Evolutionary conservation across 1,139 yeast species (phyloP), one percentile per base, ranked within the genome.

Genomic region (Saccharomyces hybrid): DNA sequence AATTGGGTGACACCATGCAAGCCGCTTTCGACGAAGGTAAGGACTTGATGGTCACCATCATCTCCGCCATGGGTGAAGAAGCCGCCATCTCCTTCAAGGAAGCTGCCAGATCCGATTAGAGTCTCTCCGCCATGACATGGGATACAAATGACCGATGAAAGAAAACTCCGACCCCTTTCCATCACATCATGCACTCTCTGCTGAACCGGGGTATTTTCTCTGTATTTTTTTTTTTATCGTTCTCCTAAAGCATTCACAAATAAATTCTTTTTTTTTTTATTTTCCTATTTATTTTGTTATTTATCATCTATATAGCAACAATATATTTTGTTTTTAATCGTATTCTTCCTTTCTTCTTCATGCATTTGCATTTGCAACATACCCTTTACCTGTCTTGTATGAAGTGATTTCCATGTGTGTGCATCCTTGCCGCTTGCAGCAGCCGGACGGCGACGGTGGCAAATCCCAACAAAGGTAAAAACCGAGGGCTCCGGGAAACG

Each of bases 61-160:
- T 93, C 77, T 76, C 96, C 68, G 96, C 99, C 70, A 93, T 93
- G 99, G 95, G 90, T 76, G 99, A 93, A 83, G 99, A 93, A 82
- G 96, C 97, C 73, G 95, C 96, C 71, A 85, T 91, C 74, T 84
- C 97, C 71, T 88, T 76, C 90, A 93, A 93, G 85, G 98, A 91
- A 79, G 97, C 96, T 74, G 96, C 98, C 79, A 88, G 86, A 76
- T 66, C 72, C 67, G 72, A 71, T 64, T 74, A 72, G 6, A 20
- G 23, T 31, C n/a, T 11, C 34, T 31, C 25, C 48, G 20, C 11
- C 44, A 38, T 38, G 44, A 9, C 3, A 38, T 38, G 44, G 26
- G 44, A 38, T 5, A 20, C 7, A 9, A 38, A 38, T 38, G 44
- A 38, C 11, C 8, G 11, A 34, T 6, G 41, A 34, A 34, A 16